Evolutionary conservation across 495 filamentous ascomycete genomes (phyloP), one percentile per base, ranked within the genome.

Genomic region (Penicillium coffeae): DNA sequence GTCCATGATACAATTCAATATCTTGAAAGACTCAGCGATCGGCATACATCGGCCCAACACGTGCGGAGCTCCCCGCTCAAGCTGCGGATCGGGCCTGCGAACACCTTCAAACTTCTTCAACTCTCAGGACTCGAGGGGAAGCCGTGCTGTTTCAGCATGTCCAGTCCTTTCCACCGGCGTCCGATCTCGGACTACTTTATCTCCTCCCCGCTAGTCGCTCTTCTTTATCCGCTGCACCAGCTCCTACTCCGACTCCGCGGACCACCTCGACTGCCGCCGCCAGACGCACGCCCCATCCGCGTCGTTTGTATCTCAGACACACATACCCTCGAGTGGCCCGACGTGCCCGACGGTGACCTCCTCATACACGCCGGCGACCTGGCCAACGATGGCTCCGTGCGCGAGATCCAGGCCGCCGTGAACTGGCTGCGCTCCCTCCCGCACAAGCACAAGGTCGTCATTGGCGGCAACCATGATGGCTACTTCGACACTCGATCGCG

Each of bases 221-320:
- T 79, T 47, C 63, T 76, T 42, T 72, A 74, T 42, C 68, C 75
- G 10, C 45, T 87, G 10, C 86, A 90, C 68, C 72, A 72, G 25
- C 30, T 83, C 33, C 61, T 92, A 27, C 73, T 84, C 13, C 75
- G 70, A 54, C 75, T 91, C 14, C 81, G 87, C 19, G 80, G 84
- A 0, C 64, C 75, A 32, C 77, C 85, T 3, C 77, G 76, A 44
- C 70, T 65, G 4, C 71, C 79, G 13, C 74, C 81, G 1, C 69
- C 71, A 21, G 59, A 72, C 38, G 64, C 66, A 12, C 71, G 64
- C 0, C 74, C 80, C 0, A 85, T 95, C 55, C 79, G 84, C 27
- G 77, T 97, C 27, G 86, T 96, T 41, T 95, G 87, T 60, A 83
- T 97, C 32, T 93, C 89, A 1, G 92, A 97, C 65, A 96, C 92